phyloP scores from a whole-genome alignment of 169 alveolate genomes.

The Plasmodium inui region DNA sequence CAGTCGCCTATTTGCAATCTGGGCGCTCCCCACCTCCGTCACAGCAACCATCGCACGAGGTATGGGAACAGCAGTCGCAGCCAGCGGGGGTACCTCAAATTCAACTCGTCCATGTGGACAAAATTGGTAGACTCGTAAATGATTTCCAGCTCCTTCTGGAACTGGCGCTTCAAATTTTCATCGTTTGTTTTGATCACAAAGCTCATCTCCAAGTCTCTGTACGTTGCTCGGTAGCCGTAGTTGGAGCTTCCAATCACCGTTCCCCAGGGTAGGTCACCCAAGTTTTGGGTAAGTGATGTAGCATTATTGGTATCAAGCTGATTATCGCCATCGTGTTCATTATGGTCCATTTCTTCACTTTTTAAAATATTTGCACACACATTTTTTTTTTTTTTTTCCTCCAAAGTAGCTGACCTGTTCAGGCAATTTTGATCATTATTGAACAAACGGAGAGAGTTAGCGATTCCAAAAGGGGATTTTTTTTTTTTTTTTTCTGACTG shows the following conservation, averaged over 20 bases:
- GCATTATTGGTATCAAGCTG: not conserved
- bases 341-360: slow-evolving; percentile 49
- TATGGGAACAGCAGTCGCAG: slow-evolving; percentile 9
- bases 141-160: slow-evolving; percentile 78
- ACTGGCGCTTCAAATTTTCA: slow-evolving; percentile 69
- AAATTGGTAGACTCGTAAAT: slow-evolving; percentile 77
- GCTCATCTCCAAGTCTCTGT: slow-evolving; percentile 83
- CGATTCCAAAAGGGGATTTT: not conserved
- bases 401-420: slow-evolving; percentile 83
- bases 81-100: slow-evolving; percentile 60
- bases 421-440: slow-evolving; percentile 76
- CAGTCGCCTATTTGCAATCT: not conserved
- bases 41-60: slow-evolving; percentile 66
- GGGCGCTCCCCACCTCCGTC: not conserved
- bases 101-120: slow-evolving; percentile 71
- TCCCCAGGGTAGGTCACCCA: slow-evolving; percentile 78
- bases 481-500: slow-evolving; percentile 38
- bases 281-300: not conserved
- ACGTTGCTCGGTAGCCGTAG: slow-evolving; percentile 81
- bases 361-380: slow-evolving; percentile 50
- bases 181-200: slow-evolving; percentile 83
- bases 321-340: not conserved
- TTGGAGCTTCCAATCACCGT: slow-evolving; percentile 86
- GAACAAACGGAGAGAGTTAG: not conserved
- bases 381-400: slow-evolving; percentile 73